Evolutionary conservation across 768 basidiomycete species (phyloP), one percentile per base, ranked within the genome.

Genomic region (Steccherinum ochraceum): DNA sequence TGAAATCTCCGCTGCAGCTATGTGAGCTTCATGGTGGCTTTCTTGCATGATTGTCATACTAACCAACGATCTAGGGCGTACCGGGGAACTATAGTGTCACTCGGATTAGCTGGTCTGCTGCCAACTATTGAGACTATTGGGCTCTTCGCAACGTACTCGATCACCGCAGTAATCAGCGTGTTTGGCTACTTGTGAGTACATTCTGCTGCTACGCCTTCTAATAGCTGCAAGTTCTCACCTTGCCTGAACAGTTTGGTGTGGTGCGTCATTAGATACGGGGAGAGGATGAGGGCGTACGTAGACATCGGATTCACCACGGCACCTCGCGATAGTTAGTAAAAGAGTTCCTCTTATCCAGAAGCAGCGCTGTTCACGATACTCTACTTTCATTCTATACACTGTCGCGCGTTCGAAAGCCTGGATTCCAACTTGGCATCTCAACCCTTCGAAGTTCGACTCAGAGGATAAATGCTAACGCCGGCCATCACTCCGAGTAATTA

Each of bases 231-330:
- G 30, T 49, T n/a, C 24, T 20, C n/a, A 12, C 13, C 24, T 35
- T 45, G 5, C 43, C 52, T 30, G 30, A n/a, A 50, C 51, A 51
- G 50, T 12, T 21, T 45, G 3, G 23, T 41, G 18, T 12, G 46
- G 5, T 27, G 27, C 7, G 39, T 46, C 12, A 16, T 52, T 43
- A 68, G 64, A 16, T 79, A 83, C 35, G 84, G 83, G 3, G 72
- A 73, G 21, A 66, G 69, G 46, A 74, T 86, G 69, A 71, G 83
- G 40, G 74, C 71, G 0, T 79, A 74, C 68, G 64, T 75, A 7
- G 77, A 86, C 55, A 64, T 83, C 11, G 82, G 77, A 2, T 84
- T 74, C 57, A 77, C 81, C 1, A 75, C 72, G n/a, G n/a, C n/a
- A n/a, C n/a, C n/a, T n/a, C n/a, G n/a, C n/a, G n/a, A n/a, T n/a